Evolutionary conservation across 169 alveolate genomes (phyloP).

Genomic region (Plasmodium falciparum): DNA sequence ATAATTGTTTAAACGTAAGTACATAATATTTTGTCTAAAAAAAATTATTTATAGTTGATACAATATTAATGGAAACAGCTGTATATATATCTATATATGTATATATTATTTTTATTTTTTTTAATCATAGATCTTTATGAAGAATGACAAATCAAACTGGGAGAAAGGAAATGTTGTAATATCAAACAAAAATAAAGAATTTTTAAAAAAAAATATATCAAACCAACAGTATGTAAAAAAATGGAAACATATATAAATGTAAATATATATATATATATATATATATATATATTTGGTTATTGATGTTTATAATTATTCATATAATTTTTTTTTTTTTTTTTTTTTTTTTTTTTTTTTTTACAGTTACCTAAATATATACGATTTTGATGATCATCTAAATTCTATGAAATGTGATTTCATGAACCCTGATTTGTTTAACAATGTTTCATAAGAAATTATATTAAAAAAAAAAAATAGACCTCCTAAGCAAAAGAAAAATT

Average conservation of each 20-base stretch:
- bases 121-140: conserved; percentile 32
- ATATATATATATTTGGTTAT: background rate
- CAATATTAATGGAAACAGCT: too few relatives aligned
- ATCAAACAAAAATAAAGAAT: conserved; percentile 33
- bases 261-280: background rate
- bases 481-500: background rate
- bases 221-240: conserved; percentile 31
- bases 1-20: conserved; percentile 54
- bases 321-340: background rate
- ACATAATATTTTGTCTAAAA: background rate
- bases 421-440: conserved; percentile 64
- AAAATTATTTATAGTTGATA: background rate
- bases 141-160: conserved; percentile 32
- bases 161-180: conserved; percentile 12
- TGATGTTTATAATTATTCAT: background rate
- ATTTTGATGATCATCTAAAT: conserved; percentile 68
- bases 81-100: background rate
- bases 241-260: background rate
- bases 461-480: background rate
- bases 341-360: background rate
- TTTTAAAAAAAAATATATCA: conserved; percentile 39
- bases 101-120: conserved; percentile 27
- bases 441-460: background rate
- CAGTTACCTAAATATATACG: conserved; percentile 59
- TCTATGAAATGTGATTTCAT: conserved; percentile 62